Percentiles rank a stretch among this genome's conserved stretches.
phyloP scores from a whole-genome alignment of 805 yeast species.

The Yarrowia deformans region DNA sequence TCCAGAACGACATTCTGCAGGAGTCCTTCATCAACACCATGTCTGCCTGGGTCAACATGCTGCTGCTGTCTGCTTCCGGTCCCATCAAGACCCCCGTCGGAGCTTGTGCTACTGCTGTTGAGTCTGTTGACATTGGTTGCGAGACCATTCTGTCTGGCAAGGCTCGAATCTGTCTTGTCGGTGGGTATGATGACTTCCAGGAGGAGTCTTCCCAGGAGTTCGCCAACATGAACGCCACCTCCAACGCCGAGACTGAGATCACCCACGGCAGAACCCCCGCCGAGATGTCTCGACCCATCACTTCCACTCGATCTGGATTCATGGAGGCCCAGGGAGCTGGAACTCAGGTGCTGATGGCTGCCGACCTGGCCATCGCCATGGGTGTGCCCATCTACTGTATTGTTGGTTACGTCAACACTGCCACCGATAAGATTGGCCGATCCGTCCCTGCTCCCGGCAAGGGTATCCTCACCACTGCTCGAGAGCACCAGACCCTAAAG shows the following conservation, averaged over 20 bases:
- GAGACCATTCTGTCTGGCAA: conserved; percentile 93
- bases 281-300: conserved; percentile 98
- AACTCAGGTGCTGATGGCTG: conserved; percentile 94
- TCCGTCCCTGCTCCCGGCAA: conserved; percentile 99
- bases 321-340: conserved; percentile 99
- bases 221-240: conserved; percentile 98
- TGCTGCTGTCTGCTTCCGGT: conserved; percentile 94
- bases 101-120: conserved; percentile 99
- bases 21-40: conserved; percentile 98
- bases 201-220: conserved; percentile 98
- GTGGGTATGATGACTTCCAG: conserved; percentile 99
- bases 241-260: conserved; percentile 84
- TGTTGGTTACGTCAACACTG: conserved; percentile 93
- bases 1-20: conserved; percentile 95
- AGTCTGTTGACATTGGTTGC: conserved; percentile 94
- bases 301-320: conserved; percentile 95
- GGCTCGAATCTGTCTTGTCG: conserved; percentile 95
- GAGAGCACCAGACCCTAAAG: conserved; percentile 84
- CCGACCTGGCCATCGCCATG: conserved; percentile 92
- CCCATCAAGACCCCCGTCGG: conserved; percentile 99
- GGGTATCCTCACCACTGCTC: conserved; percentile 98
- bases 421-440: conserved; percentile 97
- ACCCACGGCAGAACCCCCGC: conserved; percentile 97
- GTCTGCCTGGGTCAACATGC: conserved; percentile 99
- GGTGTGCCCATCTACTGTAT: conserved; percentile 99